phyloP scores from a whole-genome alignment of 148 eudicot genomes.

The Polygonum maritimum region DNA sequence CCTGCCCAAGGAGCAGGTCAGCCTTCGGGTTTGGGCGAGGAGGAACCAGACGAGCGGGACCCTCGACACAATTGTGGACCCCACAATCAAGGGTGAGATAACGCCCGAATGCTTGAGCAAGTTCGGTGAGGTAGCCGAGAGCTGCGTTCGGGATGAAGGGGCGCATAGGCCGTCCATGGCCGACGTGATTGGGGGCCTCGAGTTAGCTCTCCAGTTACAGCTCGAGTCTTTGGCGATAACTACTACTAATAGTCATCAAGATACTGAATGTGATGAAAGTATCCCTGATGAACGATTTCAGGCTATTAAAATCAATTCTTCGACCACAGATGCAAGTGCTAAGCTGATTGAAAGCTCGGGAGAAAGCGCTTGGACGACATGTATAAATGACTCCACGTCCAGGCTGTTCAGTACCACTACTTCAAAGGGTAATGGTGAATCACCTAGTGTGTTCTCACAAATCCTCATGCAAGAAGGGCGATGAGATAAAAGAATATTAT shows the following conservation, averaged over 20 bases:
- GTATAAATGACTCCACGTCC: background rate
- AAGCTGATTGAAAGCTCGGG: background rate
- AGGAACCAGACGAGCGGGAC: conserved; percentile 58
- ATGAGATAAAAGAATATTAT: background rate
- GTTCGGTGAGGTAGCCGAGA: conserved; percentile 71
- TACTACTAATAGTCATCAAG: too few species aligned
- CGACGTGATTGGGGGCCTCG: conserved; percentile 68
- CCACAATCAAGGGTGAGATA: conserved; percentile 40
- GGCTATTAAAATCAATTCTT: too few species aligned
- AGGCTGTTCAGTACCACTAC: background rate
- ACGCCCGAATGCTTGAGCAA: conserved; percentile 50
- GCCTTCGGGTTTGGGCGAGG: conserved; percentile 83
- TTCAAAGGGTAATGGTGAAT: background rate
- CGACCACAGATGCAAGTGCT: too few species aligned
- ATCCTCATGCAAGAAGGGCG: background rate
- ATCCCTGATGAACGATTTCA: too few species aligned
- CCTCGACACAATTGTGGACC: conserved; percentile 57
- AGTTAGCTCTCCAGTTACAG: conserved; percentile 30
- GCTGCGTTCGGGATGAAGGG: conserved; percentile 78
- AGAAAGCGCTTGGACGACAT: too few species aligned
- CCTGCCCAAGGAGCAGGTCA: conserved; percentile 66
- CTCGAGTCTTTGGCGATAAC: conserved; percentile 7
- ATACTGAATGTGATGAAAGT: too few species aligned
- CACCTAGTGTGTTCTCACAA: background rate
- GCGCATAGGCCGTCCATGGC: conserved; percentile 87